Conservation (phyloP, 2,329 filamentous ascomycete species). For the Penicillium sp. region DNA sequence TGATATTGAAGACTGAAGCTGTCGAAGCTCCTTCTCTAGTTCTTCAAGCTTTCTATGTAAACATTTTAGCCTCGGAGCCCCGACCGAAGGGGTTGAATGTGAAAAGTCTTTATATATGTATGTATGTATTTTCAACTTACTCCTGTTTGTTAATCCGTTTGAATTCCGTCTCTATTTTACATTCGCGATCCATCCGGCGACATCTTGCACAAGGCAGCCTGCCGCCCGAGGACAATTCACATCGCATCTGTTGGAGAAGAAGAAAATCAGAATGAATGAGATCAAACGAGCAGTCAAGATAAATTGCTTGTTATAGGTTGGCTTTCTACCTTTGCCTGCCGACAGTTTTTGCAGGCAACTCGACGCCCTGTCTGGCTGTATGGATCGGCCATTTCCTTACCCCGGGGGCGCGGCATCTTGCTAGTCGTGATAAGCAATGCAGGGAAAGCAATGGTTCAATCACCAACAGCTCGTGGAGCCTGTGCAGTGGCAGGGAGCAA, state of each 20-base stretch:
- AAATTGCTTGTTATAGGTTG: not conserved
- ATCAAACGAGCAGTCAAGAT: not conserved
- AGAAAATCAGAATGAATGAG: not conserved
- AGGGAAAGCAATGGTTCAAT: not conserved
- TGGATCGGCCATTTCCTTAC: not conserved
- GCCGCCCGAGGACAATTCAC: slow-evolving; percentile 9
- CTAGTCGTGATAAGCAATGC: not conserved
- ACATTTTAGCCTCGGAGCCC: not conserved
- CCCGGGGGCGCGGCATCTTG: slow-evolving; percentile 1
- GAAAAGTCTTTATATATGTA: not conserved
- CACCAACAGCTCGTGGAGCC: not conserved
- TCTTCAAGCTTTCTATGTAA: slow-evolving; percentile 10
- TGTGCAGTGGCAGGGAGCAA: not conserved
- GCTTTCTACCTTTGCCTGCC: slow-evolving; percentile 9
- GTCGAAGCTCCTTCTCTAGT: slow-evolving; percentile 7
- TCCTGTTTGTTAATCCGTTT: slow-evolving; percentile 12
- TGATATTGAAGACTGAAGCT: slow-evolving; percentile 6
- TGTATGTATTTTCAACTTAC: not conserved
- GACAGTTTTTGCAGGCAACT: slow-evolving; percentile 10
- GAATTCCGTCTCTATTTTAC: slow-evolving; percentile 6
- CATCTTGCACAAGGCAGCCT: slow-evolving; percentile 7
- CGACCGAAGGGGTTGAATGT: no score
- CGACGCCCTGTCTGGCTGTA: not conserved
- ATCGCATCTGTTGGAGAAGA: slow-evolving; percentile 5
- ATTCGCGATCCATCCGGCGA: slow-evolving; percentile 9